Conservation (phyloP, 2,329 filamentous ascomycete genomes). For the Venturiaceae sp. region DNA sequence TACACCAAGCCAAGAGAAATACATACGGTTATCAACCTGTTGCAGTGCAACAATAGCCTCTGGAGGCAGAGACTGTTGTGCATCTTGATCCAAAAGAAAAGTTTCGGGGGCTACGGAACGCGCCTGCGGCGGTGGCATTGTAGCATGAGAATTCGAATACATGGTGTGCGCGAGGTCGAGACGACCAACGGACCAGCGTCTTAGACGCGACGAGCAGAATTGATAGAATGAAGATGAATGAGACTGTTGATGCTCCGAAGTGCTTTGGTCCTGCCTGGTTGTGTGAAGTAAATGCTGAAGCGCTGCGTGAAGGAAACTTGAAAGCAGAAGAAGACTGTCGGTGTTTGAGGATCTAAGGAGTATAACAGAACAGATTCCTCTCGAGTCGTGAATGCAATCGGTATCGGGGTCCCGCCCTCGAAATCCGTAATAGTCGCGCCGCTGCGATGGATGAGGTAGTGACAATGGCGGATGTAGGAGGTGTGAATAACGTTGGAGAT, state of each 20-base stretch:
- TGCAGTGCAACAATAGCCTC: conserved; percentile 96
- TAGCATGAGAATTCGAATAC: conserved; percentile 49
- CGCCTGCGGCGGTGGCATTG: conserved; percentile 77
- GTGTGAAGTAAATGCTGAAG: conserved; percentile 1
- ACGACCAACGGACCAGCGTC: conserved; percentile 1
- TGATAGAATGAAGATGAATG: neutral
- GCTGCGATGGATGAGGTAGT: neutral
- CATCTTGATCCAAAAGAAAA: conserved; percentile 95
- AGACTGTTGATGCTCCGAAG: neutral
- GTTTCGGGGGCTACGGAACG: conserved; percentile 76
- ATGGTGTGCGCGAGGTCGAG: conserved; percentile 20
- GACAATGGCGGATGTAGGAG: neutral
- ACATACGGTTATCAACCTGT: conserved; percentile 94
- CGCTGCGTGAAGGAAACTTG: neutral
- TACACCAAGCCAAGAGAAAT: conserved; percentile 1
- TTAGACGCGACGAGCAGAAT: conserved; percentile 1
- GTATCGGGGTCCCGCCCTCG: conserved; percentile 4
- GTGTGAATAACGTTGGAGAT: neutral
- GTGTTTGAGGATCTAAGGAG: neutral
- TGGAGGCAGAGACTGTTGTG: conserved; percentile 89
- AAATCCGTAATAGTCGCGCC: neutral
- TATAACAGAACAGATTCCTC: neutral
- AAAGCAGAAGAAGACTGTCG: no score
- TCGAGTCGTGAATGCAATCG: neutral
- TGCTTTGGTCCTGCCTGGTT: neutral